A percentile compares a stretch with the other conserved stretches of the same genome.
Conservation (phyloP, 1,139 yeast species). For the Saccharomycopsis hybrid region DNA sequence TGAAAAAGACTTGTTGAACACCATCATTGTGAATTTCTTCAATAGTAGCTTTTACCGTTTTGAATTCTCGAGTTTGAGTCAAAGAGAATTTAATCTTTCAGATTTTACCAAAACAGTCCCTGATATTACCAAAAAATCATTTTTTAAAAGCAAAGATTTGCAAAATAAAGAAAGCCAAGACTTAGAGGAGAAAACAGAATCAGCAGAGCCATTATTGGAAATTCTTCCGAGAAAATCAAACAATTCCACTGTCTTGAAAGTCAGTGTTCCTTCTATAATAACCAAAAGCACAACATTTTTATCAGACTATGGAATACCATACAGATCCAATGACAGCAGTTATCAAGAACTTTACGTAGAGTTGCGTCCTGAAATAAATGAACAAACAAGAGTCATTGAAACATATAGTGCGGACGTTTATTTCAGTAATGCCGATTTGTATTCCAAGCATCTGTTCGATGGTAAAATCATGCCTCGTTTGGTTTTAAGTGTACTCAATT, state of each 20-base stretch:
- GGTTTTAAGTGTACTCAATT: conserved; percentile 6
- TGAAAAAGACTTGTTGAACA: conserved; percentile 7
- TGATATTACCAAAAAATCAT: neutral
- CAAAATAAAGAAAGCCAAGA: neutral
- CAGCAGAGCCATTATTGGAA: neutral
- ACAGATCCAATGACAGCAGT: conserved; percentile 8
- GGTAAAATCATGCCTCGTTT: conserved; percentile 21
- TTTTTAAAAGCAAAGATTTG: neutral
- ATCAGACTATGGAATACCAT: conserved; percentile 18
- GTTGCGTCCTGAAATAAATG: conserved; percentile 17
- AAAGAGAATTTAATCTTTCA: neutral
- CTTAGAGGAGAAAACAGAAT: neutral
- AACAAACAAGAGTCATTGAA: conserved; percentile 8
- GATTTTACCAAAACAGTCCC: conserved; percentile 1
- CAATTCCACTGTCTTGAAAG: conserved; percentile 10
- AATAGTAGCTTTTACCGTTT: conserved; percentile 6
- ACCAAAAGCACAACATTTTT: conserved; percentile 8
- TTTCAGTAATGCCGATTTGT: conserved; percentile 18
- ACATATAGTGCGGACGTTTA: conserved; percentile 17
- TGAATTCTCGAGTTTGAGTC: conserved; percentile 1
- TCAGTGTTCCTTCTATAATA: conserved; percentile 1
- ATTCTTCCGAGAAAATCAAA: conserved; percentile 3
- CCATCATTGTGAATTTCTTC: conserved; percentile 3
- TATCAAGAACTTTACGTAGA: conserved; percentile 19
- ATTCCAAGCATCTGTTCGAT: conserved; percentile 16